Conservation (phyloP, 148 eudicot species). For the Chenopodium album region DNA sequence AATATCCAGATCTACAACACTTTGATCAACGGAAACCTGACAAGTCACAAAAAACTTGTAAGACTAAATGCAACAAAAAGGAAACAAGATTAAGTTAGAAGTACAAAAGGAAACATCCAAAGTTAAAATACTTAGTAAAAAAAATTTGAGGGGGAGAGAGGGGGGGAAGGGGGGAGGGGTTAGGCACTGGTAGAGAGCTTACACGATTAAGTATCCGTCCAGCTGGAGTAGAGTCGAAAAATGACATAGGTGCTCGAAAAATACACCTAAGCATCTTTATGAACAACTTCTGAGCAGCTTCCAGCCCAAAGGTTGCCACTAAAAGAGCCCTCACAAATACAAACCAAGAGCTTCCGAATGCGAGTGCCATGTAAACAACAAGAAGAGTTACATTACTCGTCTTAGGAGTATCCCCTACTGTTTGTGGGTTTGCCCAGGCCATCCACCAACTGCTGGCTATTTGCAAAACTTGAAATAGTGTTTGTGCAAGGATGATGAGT, state of each 20-base stretch:
- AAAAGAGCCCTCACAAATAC: constrained; percentile 82
- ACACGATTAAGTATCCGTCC: constrained; percentile 96
- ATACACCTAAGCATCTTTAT: constrained; percentile 68
- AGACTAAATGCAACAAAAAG: constrained; percentile 16
- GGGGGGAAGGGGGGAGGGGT: background rate
- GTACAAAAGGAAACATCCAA: background rate
- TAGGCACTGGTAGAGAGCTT: constrained; percentile 30
- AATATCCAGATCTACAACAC: constrained; percentile 93
- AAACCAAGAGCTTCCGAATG: constrained; percentile 89
- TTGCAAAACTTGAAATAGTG: constrained; percentile 78
- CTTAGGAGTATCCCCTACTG: constrained; percentile 66
- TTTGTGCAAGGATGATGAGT: constrained; percentile 74
- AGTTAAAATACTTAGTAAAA: background rate
- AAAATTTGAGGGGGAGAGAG: background rate
- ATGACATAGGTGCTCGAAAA: constrained; percentile 98
- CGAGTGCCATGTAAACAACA: constrained; percentile 91
- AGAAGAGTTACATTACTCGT: constrained; percentile 68
- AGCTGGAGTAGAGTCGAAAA: constrained; percentile 97
- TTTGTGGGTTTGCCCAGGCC: constrained; percentile 98
- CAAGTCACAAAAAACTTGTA: constrained; percentile 19
- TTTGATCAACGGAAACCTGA: constrained; percentile 96
- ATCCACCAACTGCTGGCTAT: constrained; percentile 99
- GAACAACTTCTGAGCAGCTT: constrained; percentile 82
- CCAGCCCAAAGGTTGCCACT: constrained; percentile 88
- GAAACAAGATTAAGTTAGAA: background rate